Percentiles rank a stretch among this genome's conserved stretches.
Conservation (phyloP, 768 basidiomycete genomes). For the Tricholoma sp. region DNA sequence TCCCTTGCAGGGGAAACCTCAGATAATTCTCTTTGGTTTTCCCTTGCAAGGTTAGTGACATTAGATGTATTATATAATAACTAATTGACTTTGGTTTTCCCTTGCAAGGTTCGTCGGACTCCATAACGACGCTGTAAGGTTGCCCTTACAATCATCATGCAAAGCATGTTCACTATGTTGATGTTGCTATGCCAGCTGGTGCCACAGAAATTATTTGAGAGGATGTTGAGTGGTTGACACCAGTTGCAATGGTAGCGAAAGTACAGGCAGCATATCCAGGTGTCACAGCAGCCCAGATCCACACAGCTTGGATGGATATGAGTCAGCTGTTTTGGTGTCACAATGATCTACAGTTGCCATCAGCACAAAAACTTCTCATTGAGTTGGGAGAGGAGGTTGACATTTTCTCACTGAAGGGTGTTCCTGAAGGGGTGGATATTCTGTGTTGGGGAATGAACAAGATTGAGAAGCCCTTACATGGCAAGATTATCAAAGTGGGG, state of each 20-base stretch:
- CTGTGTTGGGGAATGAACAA: conserved; percentile 18
- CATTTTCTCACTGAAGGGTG: conserved; percentile 9
- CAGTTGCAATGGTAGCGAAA: conserved; percentile 23
- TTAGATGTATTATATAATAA: too few species aligned
- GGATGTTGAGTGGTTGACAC: conserved; percentile 1
- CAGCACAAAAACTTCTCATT: conserved; percentile 15
- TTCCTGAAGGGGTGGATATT: conserved; percentile 18
- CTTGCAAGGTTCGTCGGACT: too few species aligned
- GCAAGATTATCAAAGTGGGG: conserved; percentile 15
- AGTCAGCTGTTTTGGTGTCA: conserved; percentile 22
- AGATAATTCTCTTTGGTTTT: too few species aligned
- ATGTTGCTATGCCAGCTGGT: conserved; percentile 18
- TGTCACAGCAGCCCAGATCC: conserved; percentile 20
- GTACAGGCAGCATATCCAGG: conserved; percentile 28
- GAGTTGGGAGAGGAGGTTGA: conserved; percentile 11
- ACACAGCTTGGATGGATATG: conserved; percentile 22
- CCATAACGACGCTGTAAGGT: too few species aligned
- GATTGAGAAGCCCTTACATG: conserved; percentile 7
- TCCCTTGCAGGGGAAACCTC: too few species aligned
- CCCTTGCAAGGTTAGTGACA: too few species aligned
- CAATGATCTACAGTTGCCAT: conserved; percentile 18
- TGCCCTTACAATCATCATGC: conserved; percentile 14
- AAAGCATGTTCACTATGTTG: conserved; percentile 18
- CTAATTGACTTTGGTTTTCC: too few species aligned
- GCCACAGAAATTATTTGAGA: not conserved